Evolutionary conservation across 2,329 filamentous ascomycete genomes (phyloP), one percentile per base, ranked within the genome.

Genomic region (Calonectria pteridis): DNA sequence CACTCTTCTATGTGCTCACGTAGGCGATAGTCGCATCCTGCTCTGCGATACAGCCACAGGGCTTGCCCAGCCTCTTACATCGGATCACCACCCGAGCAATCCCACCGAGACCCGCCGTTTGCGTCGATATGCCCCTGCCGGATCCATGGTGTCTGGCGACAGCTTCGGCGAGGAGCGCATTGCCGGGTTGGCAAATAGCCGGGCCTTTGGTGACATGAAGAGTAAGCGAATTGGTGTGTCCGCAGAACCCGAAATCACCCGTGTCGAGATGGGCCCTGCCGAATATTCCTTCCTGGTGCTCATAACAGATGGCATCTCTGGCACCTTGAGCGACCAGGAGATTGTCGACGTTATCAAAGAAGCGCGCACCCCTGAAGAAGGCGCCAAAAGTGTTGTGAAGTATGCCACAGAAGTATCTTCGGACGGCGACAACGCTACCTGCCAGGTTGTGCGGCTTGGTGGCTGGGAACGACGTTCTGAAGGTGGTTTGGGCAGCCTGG

Each of bases 131-230:
- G 94, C 95, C 1, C 86, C 87, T 43, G 91, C 94, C 35, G 93
- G 88, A 31, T 89, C 93, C 3, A 96, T 98, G 82, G 93, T 98
- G 23, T 97, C 96, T 29, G 85, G 84, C 0, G 97, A 99, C 85
- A 97, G 95, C 40, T 99, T 99, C 83, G 97, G 97, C 81, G 97
- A 99, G 85, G 96, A 98, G 85, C 95, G 97, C 78, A 97, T 99
- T 84, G 93, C 93, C 18, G 96, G 97, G 0, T 89, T 99, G 0
- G 97, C 97, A 78, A 99, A 99, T 85, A 97, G 95, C 37, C 94
- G 97, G 35, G 91, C 97, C 5, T 98, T 99, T 82, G 97, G 97
- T 31, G 97, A 99, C 86, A 95, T 98, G 85, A 90, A 91, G 40
- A 94, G 93, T 71, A 99, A 99, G 85, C 94, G 96, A 67, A 93